Evolutionary conservation across 768 basidiomycete species (phyloP).

Genomic region (Lentinula lateritia): DNA sequence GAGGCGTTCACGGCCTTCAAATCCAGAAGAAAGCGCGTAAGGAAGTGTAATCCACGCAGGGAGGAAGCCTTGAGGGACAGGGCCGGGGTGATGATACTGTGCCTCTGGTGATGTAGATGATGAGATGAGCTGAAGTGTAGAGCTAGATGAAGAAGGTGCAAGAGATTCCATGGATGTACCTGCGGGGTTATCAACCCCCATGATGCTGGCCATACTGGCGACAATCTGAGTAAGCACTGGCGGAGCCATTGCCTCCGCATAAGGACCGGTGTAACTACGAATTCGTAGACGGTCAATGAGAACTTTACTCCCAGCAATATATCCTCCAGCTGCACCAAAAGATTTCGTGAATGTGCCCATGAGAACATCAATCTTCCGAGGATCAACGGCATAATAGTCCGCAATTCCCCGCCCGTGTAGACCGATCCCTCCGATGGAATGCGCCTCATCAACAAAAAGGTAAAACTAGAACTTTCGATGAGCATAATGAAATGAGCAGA

Average conservation of each 20-base stretch:
- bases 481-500: not conserved
- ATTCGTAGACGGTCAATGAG: constrained; percentile 80
- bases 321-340: constrained; percentile 91
- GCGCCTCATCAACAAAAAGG: constrained; percentile 94
- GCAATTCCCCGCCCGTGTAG: constrained; percentile 91
- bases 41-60: constrained; percentile 81
- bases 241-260: constrained; percentile 89
- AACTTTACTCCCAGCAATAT: constrained; percentile 79
- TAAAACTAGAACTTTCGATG: constrained; percentile 62
- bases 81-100: constrained; percentile 57
- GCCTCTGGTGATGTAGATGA: constrained; percentile 18
- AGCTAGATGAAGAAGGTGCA: constrained; percentile 1
- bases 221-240: constrained; percentile 90
- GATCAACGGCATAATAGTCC: constrained; percentile 88
- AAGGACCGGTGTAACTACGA: constrained; percentile 73
- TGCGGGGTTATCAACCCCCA: constrained; percentile 62
- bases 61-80: constrained; percentile 55
- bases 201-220: constrained; percentile 93
- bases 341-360: constrained; percentile 99
- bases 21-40: constrained; percentile 66
- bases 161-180: constrained; percentile 19
- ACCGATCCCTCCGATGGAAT: constrained; percentile 94
- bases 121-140: constrained; percentile 13
- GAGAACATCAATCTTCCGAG: constrained; percentile 79
- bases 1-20: constrained; percentile 78